Conservation (phyloP, 768 basidiomycete species). For the Psilocybe subaeruginosa region DNA sequence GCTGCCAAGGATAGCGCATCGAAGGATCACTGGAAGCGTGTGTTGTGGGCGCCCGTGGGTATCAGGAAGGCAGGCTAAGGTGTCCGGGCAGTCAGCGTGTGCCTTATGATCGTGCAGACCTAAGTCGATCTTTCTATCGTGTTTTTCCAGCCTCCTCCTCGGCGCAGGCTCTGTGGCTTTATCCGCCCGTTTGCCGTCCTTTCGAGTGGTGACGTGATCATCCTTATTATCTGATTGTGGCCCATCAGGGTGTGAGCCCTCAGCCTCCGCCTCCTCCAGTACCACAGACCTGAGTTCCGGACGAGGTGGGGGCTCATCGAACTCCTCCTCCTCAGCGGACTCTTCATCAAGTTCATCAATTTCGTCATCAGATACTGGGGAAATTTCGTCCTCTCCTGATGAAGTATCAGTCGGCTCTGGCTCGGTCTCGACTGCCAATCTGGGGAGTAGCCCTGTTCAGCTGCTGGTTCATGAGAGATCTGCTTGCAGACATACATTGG, state of each 20-base stretch:
- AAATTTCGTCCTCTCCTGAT: constrained; percentile 31
- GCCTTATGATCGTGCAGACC: constrained; percentile 49
- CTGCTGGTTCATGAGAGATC: constrained; percentile 13
- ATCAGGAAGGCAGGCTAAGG: constrained; percentile 76
- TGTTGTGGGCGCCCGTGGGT: constrained; percentile 81
- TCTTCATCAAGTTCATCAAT: constrained; percentile 30
- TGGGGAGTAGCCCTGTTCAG: constrained; percentile 13
- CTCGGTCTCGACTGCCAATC: constrained; percentile 22
- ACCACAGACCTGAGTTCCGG: background rate
- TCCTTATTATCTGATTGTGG: constrained; percentile 5
- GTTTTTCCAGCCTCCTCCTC: constrained; percentile 28
- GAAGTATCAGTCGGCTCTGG: constrained; percentile 32
- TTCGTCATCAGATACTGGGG: constrained; percentile 29
- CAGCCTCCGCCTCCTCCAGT: background rate
- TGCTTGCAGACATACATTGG: constrained; percentile 41
- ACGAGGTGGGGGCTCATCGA: constrained; percentile 15
- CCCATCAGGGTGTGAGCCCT: background rate
- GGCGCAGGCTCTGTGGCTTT: constrained; percentile 22
- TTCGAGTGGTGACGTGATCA: background rate
- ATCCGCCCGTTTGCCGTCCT: constrained; percentile 18
- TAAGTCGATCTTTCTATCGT: constrained; percentile 32
- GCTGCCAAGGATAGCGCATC: constrained; percentile 83
- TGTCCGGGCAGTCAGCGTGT: constrained; percentile 82
- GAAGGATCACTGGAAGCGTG: constrained; percentile 82
- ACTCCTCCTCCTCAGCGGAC: constrained; percentile 23